Conservation (phyloP, 31 red algal genomes). For the Odonthalia washingtoniensis region DNA sequence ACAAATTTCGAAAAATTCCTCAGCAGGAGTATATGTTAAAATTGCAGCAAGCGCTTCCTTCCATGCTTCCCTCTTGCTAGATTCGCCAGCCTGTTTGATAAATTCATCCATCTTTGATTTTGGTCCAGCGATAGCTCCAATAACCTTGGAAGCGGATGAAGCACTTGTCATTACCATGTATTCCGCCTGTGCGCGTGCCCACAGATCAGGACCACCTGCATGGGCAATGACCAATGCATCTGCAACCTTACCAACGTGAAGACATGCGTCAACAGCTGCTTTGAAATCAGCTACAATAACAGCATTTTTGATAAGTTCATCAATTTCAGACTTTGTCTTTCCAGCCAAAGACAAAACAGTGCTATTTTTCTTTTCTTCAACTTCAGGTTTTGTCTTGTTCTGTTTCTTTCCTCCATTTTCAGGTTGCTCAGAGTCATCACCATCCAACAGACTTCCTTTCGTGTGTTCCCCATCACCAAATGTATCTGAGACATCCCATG, state of each 20-base stretch:
- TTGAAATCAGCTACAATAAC: conserved; percentile 85
- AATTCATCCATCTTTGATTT: conserved; percentile 81
- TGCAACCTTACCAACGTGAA: conserved; percentile 62
- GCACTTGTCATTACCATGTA: conserved; percentile 48
- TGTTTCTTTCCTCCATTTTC: conserved; percentile 44
- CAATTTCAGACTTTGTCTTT: conserved; percentile 54
- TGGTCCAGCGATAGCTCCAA: conserved; percentile 72
- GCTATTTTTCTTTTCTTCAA: conserved; percentile 32
- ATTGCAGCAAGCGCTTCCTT: conserved; percentile 78
- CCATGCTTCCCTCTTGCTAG: conserved; percentile 60
- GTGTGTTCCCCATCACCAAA: conserved; percentile 37
- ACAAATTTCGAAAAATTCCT: conserved; percentile 66
- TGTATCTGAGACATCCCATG: conserved; percentile 65
- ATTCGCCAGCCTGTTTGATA: conserved; percentile 50
- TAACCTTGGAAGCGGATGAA: conserved; percentile 42
- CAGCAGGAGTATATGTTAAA: conserved; percentile 62
- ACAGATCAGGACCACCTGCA: conserved; percentile 77
- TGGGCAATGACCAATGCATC: conserved; percentile 83
- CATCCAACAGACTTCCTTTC: conserved; percentile 67
- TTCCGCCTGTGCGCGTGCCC: conserved; percentile 71
- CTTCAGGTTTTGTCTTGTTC: conserved; percentile 3
- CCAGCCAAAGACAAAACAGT: conserved; percentile 33
- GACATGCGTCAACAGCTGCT: conserved; percentile 79
- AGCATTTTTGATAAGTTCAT: conserved; percentile 53
- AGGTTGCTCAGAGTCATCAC: conserved; percentile 40